These are phyloP conservation scores for Fusarium beomiforme DNA, from an alignment of 2,329 filamentous ascomycete species.

Conservation along the genomic window DNA sequence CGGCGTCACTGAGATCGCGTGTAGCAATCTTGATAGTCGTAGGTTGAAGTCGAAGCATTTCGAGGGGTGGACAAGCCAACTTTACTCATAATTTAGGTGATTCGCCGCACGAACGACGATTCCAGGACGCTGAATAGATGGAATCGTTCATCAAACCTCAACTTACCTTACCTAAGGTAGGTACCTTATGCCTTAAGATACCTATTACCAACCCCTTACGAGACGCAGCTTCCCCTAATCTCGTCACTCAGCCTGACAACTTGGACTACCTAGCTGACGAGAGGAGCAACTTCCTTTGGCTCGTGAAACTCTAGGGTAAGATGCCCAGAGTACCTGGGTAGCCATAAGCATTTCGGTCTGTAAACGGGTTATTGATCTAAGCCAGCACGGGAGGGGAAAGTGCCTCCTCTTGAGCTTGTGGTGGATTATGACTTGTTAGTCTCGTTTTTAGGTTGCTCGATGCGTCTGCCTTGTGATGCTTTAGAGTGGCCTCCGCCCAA, in stretches of 20 bases:
- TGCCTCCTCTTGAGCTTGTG: too few species aligned
- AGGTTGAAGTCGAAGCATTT: slow-evolving; percentile 37
- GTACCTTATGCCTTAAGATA: too few species aligned
- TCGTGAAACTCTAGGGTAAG: not conserved
- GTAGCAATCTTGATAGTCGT: slow-evolving; percentile 29
- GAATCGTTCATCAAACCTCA: not conserved
- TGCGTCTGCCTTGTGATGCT: not conserved
- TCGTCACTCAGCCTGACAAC: not conserved
- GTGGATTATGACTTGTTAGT: not conserved
- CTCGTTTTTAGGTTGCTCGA: not conserved
- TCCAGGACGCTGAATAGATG: not conserved
- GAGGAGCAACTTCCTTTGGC: not conserved
- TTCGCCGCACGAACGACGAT: not conserved
- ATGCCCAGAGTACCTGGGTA: too few species aligned
- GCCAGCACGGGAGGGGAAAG: not conserved
- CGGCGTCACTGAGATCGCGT: slow-evolving; percentile 31
- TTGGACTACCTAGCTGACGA: not conserved
- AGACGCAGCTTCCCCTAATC: not conserved
- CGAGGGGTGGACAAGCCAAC: not conserved
- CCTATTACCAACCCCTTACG: not conserved
- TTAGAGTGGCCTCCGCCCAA: not conserved
- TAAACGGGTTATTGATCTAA: not conserved
- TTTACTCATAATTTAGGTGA: not conserved
- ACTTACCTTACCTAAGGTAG: too few species aligned
- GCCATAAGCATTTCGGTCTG: not conserved